Percentiles rank a stretch among this genome's conserved stretches.
Evolutionary conservation across 148 eudicot genomes (phyloP).

Genomic region (Nepenthes gracilis): DNA sequence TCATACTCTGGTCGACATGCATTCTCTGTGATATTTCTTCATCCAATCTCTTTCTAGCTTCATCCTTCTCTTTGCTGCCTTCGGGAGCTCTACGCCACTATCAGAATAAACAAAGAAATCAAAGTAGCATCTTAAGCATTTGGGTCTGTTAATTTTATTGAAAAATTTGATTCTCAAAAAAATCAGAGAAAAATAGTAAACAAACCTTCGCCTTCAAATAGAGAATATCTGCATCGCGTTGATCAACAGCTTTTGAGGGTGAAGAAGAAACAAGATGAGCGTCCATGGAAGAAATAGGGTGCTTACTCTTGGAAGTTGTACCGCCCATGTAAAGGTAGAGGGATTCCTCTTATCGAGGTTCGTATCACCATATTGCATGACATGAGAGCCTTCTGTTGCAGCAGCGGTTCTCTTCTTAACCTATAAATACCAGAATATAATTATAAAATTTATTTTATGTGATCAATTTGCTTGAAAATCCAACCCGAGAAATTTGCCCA

Average conservation of each 20-base stretch:
- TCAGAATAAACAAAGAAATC: not conserved
- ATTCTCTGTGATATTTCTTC: constrained; percentile 3
- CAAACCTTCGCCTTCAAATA: constrained; percentile 22
- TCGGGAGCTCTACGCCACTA: constrained; percentile 5
- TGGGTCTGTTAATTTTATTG: too few species aligned
- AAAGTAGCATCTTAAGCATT: not conserved
- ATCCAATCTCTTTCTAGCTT: constrained; percentile 3
- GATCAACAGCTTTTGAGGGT: constrained; percentile 10
- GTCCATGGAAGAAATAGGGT: not conserved
- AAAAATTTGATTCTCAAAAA: too few species aligned
- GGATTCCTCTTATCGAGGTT: not conserved
- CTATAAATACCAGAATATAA: constrained; percentile 2
- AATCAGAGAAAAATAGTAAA: too few species aligned
- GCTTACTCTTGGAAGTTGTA: not conserved
- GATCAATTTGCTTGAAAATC: too few species aligned
- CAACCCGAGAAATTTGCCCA: too few species aligned
- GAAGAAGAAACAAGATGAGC: too few species aligned
- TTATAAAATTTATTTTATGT: not conserved
- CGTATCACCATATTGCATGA: constrained; percentile 26
- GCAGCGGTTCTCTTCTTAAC: constrained; percentile 15
- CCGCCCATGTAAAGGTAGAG: constrained; percentile 11
- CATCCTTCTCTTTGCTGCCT: not conserved
- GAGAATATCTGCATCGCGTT: constrained; percentile 28
- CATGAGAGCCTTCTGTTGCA: constrained; percentile 14
- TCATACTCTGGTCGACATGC: constrained; percentile 4